Base-by-base conservation (phyloP, 2,329 filamentous ascomycete genomes). In the Colletotrichum kahawae region DNA sequence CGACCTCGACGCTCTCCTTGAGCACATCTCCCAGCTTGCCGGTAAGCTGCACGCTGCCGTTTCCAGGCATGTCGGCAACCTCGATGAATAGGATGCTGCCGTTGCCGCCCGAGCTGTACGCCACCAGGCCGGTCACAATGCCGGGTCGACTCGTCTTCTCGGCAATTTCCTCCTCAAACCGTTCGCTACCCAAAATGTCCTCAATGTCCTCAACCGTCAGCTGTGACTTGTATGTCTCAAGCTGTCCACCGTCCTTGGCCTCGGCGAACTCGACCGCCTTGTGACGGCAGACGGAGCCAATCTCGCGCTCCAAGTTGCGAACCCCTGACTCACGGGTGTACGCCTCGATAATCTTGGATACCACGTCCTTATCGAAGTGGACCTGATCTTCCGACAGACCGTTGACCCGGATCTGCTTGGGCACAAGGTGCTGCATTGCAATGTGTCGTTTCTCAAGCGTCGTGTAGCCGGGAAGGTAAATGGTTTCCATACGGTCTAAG, bases 61-160 rank as follows among this genome's bases (percentile, higher is more conserved):
- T 93, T 57, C 97, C 97, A 1, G 97, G 97, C 95, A 98, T 98
- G 82, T 98, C 96, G 13, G 96, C 95, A 59, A 98, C 95, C 85
- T 99, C 97, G 80, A 99, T 99, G 88, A 99, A 99, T 71, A 99
- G 90, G 80, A 99, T 99, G 82, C 94, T 96, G 77, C 97, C 97
- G 83, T 98, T 96, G 63, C 95, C 95, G 65, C 97, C 96, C 5
- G 93, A 94, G 81, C 93, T 95, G 87, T 98, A 99, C 10, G 97
- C 97, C 18, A 99, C 97, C 36, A 99, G 92, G 16, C 97, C 97
- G 0, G 97, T 99, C 48, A 99, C 96, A 71, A 99, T 94, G 71
- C 97, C 97, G 2, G 97, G 96, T 21, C 95, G 92, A 78, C 91
- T 89, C 82, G 91, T 92, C 81, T 94, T 95, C 83, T 98, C 96